Evolutionary conservation across 1,139 yeast genomes (phyloP).

Genomic region (Debaryomycetaceae sp.): DNA sequence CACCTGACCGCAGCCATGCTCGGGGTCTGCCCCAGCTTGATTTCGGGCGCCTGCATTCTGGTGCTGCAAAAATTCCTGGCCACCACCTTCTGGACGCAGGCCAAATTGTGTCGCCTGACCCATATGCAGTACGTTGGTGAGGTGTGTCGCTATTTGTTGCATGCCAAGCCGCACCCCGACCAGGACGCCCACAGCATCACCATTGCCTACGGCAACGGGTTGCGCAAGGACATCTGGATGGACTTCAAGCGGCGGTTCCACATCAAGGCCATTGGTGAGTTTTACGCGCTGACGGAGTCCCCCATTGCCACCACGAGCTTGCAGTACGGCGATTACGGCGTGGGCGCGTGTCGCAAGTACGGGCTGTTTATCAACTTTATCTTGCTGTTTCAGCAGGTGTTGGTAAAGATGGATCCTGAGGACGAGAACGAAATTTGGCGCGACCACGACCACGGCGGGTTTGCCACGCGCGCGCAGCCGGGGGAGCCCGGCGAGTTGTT

Average conservation of each 20-base stretch:
- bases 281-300: conserved; percentile 91
- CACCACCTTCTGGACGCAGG: conserved; percentile 88
- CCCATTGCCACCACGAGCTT: conserved; percentile 86
- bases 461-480: conserved; percentile 30
- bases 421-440: conserved; percentile 72
- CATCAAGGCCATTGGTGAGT: conserved; percentile 78
- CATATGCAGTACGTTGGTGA: conserved; percentile 95
- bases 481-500: conserved; percentile 86
- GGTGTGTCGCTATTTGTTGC: conserved; percentile 80
- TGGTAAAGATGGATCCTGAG: conserved; percentile 77
- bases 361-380: conserved; percentile 60
- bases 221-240: conserved; percentile 88
- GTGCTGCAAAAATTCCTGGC: conserved; percentile 82
- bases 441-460: conserved; percentile 65
- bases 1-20: conserved; percentile 92
- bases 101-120: conserved; percentile 63
- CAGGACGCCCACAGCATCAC: conserved; percentile 62
- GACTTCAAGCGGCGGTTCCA: conserved; percentile 74
- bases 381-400: conserved; percentile 52
- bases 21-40: conserved; percentile 72
- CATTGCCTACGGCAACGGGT: conserved; percentile 89
- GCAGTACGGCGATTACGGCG: conserved; percentile 75
- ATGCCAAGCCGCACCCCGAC: conserved; percentile 61
- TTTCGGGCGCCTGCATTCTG: conserved; percentile 68
- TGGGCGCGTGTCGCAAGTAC: conserved; percentile 86